These are phyloP conservation scores for Sanguinoderma infundibulare DNA, from an alignment of 1,284 basidiomycete genomes.

Conservation along the genomic window DNA sequence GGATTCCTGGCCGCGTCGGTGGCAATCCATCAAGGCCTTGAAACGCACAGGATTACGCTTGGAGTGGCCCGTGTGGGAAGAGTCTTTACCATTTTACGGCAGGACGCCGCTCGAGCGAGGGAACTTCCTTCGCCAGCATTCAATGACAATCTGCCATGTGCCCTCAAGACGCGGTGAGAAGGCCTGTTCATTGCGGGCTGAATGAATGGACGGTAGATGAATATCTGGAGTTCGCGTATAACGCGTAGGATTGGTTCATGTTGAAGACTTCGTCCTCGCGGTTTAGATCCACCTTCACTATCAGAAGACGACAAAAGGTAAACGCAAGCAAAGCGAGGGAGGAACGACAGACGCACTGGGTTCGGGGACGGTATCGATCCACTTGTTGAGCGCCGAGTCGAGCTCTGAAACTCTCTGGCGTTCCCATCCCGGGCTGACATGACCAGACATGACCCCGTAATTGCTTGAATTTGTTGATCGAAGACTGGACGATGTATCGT, in stretches of 20 bases:
- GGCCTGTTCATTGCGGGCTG: conserved; percentile 40
- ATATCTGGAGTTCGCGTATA: conserved; percentile 55
- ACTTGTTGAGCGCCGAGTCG: conserved; percentile 31
- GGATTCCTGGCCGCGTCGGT: neutral
- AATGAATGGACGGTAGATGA: conserved; percentile 67
- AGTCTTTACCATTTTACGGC: neutral
- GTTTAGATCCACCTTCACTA: conserved; percentile 61
- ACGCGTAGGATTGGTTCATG: conserved; percentile 57
- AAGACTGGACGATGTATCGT: conserved; percentile 26
- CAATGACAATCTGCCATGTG: neutral
- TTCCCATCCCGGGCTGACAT: conserved; percentile 28
- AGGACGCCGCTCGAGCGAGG: neutral
- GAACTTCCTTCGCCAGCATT: neutral
- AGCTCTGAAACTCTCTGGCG: conserved; percentile 28
- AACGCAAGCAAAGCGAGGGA: neutral
- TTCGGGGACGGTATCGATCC: conserved; percentile 28
- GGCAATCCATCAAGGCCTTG: neutral
- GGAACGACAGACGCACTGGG: conserved; percentile 20
- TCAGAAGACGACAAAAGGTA: neutral
- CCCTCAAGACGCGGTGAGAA: neutral
- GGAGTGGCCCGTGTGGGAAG: neutral
- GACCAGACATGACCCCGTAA: conserved; percentile 23
- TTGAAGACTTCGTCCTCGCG: conserved; percentile 44
- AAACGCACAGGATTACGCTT: neutral
- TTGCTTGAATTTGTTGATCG: conserved; percentile 27